Evolutionary conservation across 2,329 filamentous ascomycete genomes (phyloP).

Genomic region (Mycosphaerella sp.): DNA sequence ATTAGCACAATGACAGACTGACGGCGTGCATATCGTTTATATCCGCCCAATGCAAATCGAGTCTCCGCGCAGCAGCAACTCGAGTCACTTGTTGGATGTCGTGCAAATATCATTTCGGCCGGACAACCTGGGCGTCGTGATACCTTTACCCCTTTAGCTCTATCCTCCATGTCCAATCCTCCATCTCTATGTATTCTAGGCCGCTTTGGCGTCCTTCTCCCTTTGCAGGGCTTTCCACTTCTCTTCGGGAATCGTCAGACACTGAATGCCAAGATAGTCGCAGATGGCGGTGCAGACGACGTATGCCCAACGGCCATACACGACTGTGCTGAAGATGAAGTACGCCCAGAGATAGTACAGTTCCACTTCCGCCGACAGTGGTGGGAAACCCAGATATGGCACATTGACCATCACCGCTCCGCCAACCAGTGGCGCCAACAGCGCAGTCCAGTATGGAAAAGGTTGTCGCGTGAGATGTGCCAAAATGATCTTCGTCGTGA

Average conservation of each 20-base stretch:
- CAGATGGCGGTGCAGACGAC: slow-evolving; percentile 89
- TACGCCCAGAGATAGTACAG: slow-evolving; percentile 77
- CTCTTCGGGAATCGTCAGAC: slow-evolving; percentile 65
- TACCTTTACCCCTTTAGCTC: neutral
- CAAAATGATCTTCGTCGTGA: slow-evolving; percentile 99
- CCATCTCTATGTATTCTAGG: neutral
- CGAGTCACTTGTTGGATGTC: too few species aligned
- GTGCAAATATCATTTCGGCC: too few species aligned
- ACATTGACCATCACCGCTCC: slow-evolving; percentile 80
- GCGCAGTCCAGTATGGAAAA: slow-evolving; percentile 93
- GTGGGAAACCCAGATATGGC: slow-evolving; percentile 65
- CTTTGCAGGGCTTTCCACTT: slow-evolving; percentile 31
- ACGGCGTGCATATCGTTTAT: too few species aligned
- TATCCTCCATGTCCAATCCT: neutral
- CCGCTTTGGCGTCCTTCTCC: slow-evolving; percentile 16
- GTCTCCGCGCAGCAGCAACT: too few species aligned
- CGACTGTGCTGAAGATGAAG: slow-evolving; percentile 73
- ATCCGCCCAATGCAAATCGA: too few species aligned
- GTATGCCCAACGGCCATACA: slow-evolving; percentile 89
- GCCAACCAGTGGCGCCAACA: slow-evolving; percentile 78
- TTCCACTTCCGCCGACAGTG: slow-evolving; percentile 58
- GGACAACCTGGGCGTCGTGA: too few species aligned
- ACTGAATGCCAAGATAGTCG: slow-evolving; percentile 86
- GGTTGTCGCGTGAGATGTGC: slow-evolving; percentile 89
- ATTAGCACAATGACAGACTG: too few species aligned